phyloP scores from a whole-genome alignment of 768 basidiomycete species.

The Dendrothele bispora region DNA sequence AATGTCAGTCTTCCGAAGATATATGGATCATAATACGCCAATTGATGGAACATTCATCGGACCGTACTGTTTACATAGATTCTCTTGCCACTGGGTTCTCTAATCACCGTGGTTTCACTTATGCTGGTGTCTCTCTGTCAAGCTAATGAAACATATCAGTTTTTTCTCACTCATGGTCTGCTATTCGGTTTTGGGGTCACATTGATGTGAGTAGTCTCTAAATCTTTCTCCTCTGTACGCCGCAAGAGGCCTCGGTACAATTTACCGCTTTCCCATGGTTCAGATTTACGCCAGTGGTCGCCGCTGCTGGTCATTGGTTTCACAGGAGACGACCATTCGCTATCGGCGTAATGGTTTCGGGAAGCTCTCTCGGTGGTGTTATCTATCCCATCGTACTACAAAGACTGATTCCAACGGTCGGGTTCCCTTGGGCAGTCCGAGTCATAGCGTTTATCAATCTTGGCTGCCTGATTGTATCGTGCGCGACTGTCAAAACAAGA shows the following conservation, averaged over 20 bases:
- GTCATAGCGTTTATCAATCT: constrained; percentile 26
- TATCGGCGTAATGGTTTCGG: constrained; percentile 34
- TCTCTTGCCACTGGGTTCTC: constrained; percentile 6
- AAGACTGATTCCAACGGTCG: constrained; percentile 13
- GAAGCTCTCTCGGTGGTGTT: constrained; percentile 28
- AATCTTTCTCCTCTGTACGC: too few species aligned
- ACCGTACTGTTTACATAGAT: too few species aligned
- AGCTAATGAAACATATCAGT: constrained; percentile 10
- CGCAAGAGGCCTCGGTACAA: too few species aligned
- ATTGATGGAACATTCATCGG: not conserved
- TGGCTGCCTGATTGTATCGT: constrained; percentile 20
- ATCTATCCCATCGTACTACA: constrained; percentile 27
- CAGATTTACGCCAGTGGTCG: not conserved
- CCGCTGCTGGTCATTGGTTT: constrained; percentile 30
- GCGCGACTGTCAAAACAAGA: constrained; percentile 24
- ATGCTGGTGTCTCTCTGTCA: constrained; percentile 11
- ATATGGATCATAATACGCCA: constrained; percentile 3
- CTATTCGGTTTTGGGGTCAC: constrained; percentile 11
- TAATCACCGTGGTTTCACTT: constrained; percentile 8
- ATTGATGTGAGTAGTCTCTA: constrained; percentile 10
- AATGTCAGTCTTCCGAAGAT: too few species aligned
- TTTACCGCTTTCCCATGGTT: too few species aligned
- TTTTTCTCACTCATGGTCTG: constrained; percentile 9
- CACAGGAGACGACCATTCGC: constrained; percentile 31
- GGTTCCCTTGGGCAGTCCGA: constrained; percentile 28